Percentiles rank a stretch among this genome's conserved stretches.
Evolutionary conservation across 257 asterid species (phyloP).

Genomic region (Plantago major): DNA sequence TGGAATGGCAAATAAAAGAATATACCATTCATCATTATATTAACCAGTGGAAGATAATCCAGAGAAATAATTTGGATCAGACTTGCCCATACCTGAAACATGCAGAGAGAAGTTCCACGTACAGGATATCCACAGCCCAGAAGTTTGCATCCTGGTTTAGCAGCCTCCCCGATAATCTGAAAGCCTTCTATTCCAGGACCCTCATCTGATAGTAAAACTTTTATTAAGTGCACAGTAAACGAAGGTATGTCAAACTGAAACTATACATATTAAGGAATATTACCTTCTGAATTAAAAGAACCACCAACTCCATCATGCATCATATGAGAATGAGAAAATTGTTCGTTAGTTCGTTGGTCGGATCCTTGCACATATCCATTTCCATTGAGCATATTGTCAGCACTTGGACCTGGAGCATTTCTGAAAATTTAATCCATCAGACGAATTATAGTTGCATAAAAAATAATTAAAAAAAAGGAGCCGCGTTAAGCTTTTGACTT

Average conservation of each 20-base stretch:
- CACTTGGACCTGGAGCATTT: slow-evolving; percentile 45
- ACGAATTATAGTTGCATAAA: neutral
- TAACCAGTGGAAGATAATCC: slow-evolving; percentile 1
- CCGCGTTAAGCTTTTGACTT: too few relatives aligned
- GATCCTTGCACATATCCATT: slow-evolving; percentile 40
- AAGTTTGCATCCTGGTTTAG: slow-evolving; percentile 87
- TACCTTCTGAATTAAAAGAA: slow-evolving; percentile 74
- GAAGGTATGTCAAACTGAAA: slow-evolving; percentile 3
- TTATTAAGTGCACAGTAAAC: slow-evolving; percentile 23
- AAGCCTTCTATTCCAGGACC: slow-evolving; percentile 90
- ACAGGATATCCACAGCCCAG: slow-evolving; percentile 93
- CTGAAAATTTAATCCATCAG: slow-evolving; percentile 48
- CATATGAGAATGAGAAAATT: slow-evolving; percentile 40
- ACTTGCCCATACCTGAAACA: slow-evolving; percentile 77
- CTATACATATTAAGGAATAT: slow-evolving; percentile 13
- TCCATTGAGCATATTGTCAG: slow-evolving; percentile 42
- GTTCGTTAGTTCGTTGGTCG: slow-evolving; percentile 43
- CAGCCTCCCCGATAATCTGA: slow-evolving; percentile 82
- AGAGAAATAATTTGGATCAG: slow-evolving; percentile 2
- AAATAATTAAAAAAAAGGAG: neutral
- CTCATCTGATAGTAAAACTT: slow-evolving; percentile 42
- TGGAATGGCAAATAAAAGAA: slow-evolving; percentile 21
- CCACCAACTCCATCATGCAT: slow-evolving; percentile 45
- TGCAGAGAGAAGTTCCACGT: slow-evolving; percentile 95
- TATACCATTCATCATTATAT: slow-evolving; percentile 12